Base-by-base conservation (phyloP, 1,139 yeast genomes). In the Pichia cactophila region DNA sequence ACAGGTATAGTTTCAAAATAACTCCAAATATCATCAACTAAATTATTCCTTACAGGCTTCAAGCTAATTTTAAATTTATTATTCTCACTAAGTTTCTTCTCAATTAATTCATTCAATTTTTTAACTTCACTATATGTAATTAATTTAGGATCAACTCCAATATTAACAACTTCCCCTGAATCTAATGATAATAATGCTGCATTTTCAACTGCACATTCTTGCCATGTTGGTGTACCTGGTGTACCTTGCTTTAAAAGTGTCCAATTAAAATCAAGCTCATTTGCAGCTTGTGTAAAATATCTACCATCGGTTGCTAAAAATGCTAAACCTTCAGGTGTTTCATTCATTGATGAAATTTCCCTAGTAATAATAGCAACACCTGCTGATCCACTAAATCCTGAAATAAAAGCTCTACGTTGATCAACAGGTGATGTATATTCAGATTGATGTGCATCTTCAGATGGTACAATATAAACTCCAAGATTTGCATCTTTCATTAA, bases 331-430 rank as follows among this genome's bases (percentile, higher is more conserved):
- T 77, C 80, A n/a, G 82, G 82, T 11, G 60, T 61, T 10, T 74
- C 76, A 57, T 78, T 78, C 77, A 78, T 68, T 57, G 77, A 74
- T n/a, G 72, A 67, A 46, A 82, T 66, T 61, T 85, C 89, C 57
- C 89, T 71, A 2, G 97, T 84, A 41, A 92, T 73, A 41, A 94
- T 76, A 4, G 97, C 98, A 40, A 89, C 75, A 49, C 98, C 99
- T 1, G 97, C 97, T 51, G 95, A 83, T 5, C 99, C 99, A 50
- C 87, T 85, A 69, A 92, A 92, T 0, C 95, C 95, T 28, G 92
- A 81, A 45, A 92, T 86, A 58, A 86, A 90, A 48, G 82, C 79
- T 58, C 97, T 76, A 61, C 92, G 82, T 68, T 87, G 90, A 66
- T 92, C 97, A 39, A 78, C 75, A 3, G 77, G 69, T 0, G 92